Conservation (phyloP, 805 yeast genomes). For the Candida berthetii region DNA sequence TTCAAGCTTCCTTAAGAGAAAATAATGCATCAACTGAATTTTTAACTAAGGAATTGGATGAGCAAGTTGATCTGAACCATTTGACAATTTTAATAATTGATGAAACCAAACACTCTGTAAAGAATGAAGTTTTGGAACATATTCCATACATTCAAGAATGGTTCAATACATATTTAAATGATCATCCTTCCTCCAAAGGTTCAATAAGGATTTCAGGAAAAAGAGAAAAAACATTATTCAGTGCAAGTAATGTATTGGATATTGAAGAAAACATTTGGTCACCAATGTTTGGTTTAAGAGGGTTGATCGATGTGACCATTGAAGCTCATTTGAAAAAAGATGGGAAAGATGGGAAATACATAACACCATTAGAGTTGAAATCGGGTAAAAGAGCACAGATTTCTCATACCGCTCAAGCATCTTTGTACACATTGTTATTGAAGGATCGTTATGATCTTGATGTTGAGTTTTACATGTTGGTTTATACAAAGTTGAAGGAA, state of each 20-base stretch:
- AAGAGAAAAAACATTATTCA: slow-evolving; percentile 31
- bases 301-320: slow-evolving; percentile 83
- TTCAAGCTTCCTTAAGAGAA: slow-evolving; percentile 44
- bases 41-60: slow-evolving; percentile 28
- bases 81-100: slow-evolving; percentile 53
- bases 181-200: slow-evolving; percentile 18
- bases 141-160: slow-evolving; percentile 45
- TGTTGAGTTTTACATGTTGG: slow-evolving; percentile 57
- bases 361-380: slow-evolving; percentile 85
- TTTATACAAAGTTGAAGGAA: slow-evolving; percentile 60
- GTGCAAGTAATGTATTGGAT: slow-evolving; percentile 64
- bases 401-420: slow-evolving; percentile 80
- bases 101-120: slow-evolving; percentile 38
- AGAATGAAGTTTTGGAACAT: slow-evolving; percentile 38
- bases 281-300: slow-evolving; percentile 83
- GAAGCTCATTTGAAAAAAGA: slow-evolving; percentile 43
- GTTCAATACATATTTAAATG: slow-evolving; percentile 39
- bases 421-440: slow-evolving; percentile 71
- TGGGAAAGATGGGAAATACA: slow-evolving; percentile 32
- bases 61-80: slow-evolving; percentile 33
- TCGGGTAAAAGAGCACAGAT: slow-evolving; percentile 65
- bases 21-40: slow-evolving; percentile 20
- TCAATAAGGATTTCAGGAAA: slow-evolving; percentile 20
- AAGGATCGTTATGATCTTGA: slow-evolving; percentile 75
- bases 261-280: slow-evolving; percentile 92